phyloP scores from a whole-genome alignment of 2,329 filamentous ascomycete genomes.

The Sporothrix inflata region DNA sequence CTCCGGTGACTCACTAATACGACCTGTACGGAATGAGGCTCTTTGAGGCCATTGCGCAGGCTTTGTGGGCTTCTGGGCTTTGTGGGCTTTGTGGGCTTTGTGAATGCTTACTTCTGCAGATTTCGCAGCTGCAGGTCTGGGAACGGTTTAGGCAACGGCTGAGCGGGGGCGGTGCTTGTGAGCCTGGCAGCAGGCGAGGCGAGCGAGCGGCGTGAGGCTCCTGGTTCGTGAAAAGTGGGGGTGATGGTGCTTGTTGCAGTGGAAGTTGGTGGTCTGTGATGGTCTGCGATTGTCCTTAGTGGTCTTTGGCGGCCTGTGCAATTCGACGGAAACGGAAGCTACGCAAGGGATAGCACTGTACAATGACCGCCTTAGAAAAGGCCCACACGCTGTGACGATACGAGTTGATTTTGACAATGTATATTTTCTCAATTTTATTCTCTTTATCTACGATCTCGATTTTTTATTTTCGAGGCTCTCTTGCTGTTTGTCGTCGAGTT shows the following conservation, averaged over 20 bases:
- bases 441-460: neutral
- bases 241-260: neutral
- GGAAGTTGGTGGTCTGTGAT: neutral
- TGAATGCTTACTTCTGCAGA: too few species aligned
- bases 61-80: too few species aligned
- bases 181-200: too few species aligned
- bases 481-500: neutral
- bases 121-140: too few species aligned
- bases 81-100: too few species aligned
- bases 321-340: neutral
- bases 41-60: neutral
- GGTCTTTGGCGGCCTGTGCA: neutral
- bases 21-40: neutral
- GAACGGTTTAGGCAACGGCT: conserved; percentile 10
- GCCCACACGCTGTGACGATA: neutral
- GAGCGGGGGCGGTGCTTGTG: neutral
- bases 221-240: neutral
- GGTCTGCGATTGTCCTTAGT: neutral
- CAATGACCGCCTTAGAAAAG: neutral
- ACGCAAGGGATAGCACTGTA: neutral
- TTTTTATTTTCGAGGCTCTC: neutral
- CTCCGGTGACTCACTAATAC: conserved; percentile 7
- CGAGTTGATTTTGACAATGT: neutral
- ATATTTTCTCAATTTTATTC: neutral
- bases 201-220: too few species aligned